These are phyloP conservation scores for Leccinum solheimii DNA, from an alignment of 1,284 basidiomycete genomes.

Conservation along the genomic window DNA sequence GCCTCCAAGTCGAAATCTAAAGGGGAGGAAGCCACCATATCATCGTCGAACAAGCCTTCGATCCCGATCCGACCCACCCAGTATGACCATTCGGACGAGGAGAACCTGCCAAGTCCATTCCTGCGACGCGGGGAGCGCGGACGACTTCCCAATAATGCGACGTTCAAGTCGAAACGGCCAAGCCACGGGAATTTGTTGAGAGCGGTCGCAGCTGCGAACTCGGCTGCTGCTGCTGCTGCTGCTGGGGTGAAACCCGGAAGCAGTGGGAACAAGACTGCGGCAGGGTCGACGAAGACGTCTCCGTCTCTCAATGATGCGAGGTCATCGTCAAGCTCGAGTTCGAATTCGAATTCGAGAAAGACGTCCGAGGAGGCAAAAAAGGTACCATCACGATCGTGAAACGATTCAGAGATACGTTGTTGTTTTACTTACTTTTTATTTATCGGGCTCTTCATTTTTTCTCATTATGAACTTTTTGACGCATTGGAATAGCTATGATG, in stretches of 20 bases:
- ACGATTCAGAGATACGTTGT: not conserved
- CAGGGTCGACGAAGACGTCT: slow-evolving; percentile 13
- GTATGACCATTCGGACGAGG: slow-evolving; percentile 74
- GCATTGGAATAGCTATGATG: not conserved
- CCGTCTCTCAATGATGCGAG: slow-evolving; percentile 17
- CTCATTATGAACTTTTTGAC: not conserved
- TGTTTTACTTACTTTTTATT: not conserved
- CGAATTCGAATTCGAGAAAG: slow-evolving; percentile 42
- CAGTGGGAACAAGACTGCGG: slow-evolving; percentile 4
- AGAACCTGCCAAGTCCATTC: slow-evolving; percentile 84
- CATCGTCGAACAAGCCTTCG: slow-evolving; percentile 12
- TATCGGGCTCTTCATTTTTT: not conserved
- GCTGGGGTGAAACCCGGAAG: slow-evolving; percentile 29
- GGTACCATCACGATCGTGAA: slow-evolving; percentile 44
- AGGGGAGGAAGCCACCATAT: not conserved
- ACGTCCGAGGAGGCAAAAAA: slow-evolving; percentile 55
- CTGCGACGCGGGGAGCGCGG: slow-evolving; percentile 57
- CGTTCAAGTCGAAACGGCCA: slow-evolving; percentile 39
- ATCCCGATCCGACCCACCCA: slow-evolving; percentile 30
- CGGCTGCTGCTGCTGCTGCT: slow-evolving; percentile 41
- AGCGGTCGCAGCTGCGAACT: slow-evolving; percentile 53
- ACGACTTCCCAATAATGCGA: slow-evolving; percentile 20
- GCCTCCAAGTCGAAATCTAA: slow-evolving; percentile 16
- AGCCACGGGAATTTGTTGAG: slow-evolving; percentile 56
- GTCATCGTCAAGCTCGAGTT: slow-evolving; percentile 26